Evolutionary conservation across 805 yeast genomes (phyloP).

Genomic region (Yamadazyma olivae): DNA sequence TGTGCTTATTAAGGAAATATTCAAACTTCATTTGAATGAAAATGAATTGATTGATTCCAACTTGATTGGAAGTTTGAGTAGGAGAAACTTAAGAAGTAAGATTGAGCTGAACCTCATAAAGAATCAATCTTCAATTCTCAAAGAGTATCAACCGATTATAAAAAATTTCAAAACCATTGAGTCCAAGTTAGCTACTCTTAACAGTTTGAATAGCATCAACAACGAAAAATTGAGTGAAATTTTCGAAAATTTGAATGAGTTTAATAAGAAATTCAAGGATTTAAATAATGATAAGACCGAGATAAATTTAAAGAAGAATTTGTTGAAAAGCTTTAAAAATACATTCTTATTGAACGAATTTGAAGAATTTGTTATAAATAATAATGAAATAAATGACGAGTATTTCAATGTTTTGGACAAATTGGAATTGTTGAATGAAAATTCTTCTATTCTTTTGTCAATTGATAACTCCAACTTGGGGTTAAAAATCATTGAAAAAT

Average conservation of each 20-base stretch:
- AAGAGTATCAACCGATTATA: slow-evolving; percentile 32
- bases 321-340: slow-evolving; percentile 52
- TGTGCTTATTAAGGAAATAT: slow-evolving; percentile 29
- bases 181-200: slow-evolving; percentile 16
- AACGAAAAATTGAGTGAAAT: slow-evolving; percentile 35
- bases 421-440: slow-evolving; percentile 61
- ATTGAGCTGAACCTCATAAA: slow-evolving; percentile 59
- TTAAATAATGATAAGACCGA: slow-evolving; percentile 29
- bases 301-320: slow-evolving; percentile 46
- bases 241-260: slow-evolving; percentile 17
- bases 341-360: slow-evolving; percentile 67
- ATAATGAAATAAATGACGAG: slow-evolving; percentile 45
- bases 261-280: slow-evolving; percentile 22
- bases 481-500: slow-evolving; percentile 56
- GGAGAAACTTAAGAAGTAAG: slow-evolving; percentile 58
- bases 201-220: slow-evolving; percentile 27
- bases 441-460: slow-evolving; percentile 67
- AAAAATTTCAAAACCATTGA: slow-evolving; percentile 22
- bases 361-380: slow-evolving; percentile 60
- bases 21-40: slow-evolving; percentile 19
- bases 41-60: slow-evolving; percentile 43
- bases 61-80: slow-evolving; percentile 54
- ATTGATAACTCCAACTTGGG: slow-evolving; percentile 69
- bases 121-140: slow-evolving; percentile 41
- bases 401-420: slow-evolving; percentile 61